These are phyloP conservation scores for Candida jianshihensis DNA, from an alignment of 805 yeast species.

Conservation along the genomic window DNA sequence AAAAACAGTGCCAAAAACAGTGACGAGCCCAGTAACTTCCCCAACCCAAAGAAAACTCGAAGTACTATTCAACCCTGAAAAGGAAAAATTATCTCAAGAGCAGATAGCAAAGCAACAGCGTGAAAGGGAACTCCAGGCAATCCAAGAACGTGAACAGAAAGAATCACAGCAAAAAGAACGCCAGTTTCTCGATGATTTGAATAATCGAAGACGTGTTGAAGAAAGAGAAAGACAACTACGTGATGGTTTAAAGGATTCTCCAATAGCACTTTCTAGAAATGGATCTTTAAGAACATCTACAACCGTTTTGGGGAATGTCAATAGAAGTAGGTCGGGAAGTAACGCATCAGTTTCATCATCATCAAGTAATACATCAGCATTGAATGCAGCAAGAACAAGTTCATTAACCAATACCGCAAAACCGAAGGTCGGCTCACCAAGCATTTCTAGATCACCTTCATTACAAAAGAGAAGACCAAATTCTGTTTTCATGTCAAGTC, in stretches of 20 bases:
- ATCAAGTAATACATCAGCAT: constrained; percentile 7
- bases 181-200: constrained; percentile 7
- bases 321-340: constrained; percentile 12
- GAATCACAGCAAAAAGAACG: constrained; percentile 10
- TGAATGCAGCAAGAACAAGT: constrained; percentile 1
- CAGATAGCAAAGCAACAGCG: constrained; percentile 13
- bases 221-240: constrained; percentile 14
- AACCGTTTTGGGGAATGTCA: neutral
- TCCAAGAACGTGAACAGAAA: constrained; percentile 10
- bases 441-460: constrained; percentile 16
- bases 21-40: constrained; percentile 1
- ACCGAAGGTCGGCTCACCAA: constrained; percentile 11
- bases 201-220: constrained; percentile 10
- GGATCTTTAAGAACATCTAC: constrained; percentile 6
- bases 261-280: constrained; percentile 12
- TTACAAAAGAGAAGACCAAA: constrained; percentile 17
- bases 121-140: constrained; percentile 10
- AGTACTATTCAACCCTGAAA: constrained; percentile 13
- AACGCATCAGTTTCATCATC: constrained; percentile 12
- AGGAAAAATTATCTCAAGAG: constrained; percentile 13
- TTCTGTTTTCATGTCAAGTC: constrained; percentile 16
- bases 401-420: neutral
- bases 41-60: constrained; percentile 10
- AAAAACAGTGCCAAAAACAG: constrained; percentile 1
- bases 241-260: constrained; percentile 11